These are phyloP conservation scores for Lasiosphaeria hispida DNA, from an alignment of 495 filamentous ascomycete species.

Conservation along the genomic window DNA sequence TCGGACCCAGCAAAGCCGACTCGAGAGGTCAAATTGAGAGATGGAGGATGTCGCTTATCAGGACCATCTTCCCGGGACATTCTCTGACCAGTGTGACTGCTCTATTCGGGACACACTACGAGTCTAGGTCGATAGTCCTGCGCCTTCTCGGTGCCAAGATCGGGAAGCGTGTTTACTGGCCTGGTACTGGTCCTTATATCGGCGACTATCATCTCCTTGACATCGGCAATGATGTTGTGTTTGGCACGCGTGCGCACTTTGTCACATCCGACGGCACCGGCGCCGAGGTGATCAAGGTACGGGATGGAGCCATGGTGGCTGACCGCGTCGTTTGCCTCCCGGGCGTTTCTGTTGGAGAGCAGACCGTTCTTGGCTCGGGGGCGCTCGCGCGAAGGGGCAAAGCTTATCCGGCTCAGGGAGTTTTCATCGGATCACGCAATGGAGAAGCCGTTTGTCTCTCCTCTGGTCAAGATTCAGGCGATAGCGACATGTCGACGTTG, in stretches of 20 bases:
- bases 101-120: conserved; percentile 43
- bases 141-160: conserved; percentile 43
- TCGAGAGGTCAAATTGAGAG: conserved; percentile 29
- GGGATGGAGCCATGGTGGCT: conserved; percentile 43
- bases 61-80: conserved; percentile 31
- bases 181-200: conserved; percentile 43
- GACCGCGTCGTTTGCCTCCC: conserved; percentile 31
- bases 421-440: conserved; percentile 45
- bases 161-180: conserved; percentile 49
- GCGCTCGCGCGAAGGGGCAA: conserved; percentile 38
- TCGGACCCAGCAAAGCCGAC: conserved; percentile 26
- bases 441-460: conserved; percentile 41
- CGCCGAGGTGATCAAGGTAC: conserved; percentile 37
- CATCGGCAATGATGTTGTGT: conserved; percentile 47
- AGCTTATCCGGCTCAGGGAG: conserved; percentile 35
- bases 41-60: conserved; percentile 35
- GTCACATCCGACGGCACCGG: conserved; percentile 45
- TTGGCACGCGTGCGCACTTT: conserved; percentile 44
- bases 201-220: conserved; percentile 47
- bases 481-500: neutral
- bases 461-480: neutral
- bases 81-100: conserved; percentile 33
- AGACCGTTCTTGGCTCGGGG: conserved; percentile 45
- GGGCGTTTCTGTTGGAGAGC: conserved; percentile 33
- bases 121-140: conserved; percentile 39